Conservation (phyloP, 2,329 filamentous ascomycete genomes). For the Colletotrichum sp. region DNA sequence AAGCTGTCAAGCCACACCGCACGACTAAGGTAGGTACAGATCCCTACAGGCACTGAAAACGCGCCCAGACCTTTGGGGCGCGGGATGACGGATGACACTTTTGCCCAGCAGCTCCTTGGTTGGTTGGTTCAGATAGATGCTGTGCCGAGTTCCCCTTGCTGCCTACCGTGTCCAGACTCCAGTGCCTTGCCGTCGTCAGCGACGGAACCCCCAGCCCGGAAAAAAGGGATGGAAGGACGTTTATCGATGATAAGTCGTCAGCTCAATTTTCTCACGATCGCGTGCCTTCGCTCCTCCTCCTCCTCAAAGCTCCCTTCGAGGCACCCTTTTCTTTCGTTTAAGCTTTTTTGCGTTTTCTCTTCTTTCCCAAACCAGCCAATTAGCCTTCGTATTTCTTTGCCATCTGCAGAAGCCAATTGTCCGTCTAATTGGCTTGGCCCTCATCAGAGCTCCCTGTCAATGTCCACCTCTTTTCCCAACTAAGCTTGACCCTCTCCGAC, state of each 20-base stretch:
- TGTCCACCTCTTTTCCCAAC: background rate
- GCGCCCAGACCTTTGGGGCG: background rate
- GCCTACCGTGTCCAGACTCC: background rate
- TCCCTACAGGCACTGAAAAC: background rate
- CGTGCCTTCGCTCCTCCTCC: background rate
- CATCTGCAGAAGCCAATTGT: background rate
- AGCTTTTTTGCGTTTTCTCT: background rate
- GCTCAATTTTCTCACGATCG: background rate
- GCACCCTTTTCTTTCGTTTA: slow-evolving; percentile 3
- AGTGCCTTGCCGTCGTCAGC: slow-evolving; percentile 11
- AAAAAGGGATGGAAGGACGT: slow-evolving; percentile 5
- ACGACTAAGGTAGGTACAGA: background rate
- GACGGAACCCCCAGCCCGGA: background rate
- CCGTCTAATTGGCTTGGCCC: background rate
- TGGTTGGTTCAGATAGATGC: background rate
- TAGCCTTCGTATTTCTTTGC: background rate
- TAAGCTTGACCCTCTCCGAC: background rate
- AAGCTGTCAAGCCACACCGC: background rate
- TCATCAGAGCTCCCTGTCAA: background rate
- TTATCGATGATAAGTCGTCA: background rate
- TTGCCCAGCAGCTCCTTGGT: background rate
- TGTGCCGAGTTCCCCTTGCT: background rate
- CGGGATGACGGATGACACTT: background rate
- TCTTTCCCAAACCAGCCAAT: background rate
- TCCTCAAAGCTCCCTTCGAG: background rate